A percentile compares a stretch with the other conserved stretches of the same genome.
Evolutionary conservation across 495 filamentous ascomycete species (phyloP).

Genomic region (Aspergillus baeticus): DNA sequence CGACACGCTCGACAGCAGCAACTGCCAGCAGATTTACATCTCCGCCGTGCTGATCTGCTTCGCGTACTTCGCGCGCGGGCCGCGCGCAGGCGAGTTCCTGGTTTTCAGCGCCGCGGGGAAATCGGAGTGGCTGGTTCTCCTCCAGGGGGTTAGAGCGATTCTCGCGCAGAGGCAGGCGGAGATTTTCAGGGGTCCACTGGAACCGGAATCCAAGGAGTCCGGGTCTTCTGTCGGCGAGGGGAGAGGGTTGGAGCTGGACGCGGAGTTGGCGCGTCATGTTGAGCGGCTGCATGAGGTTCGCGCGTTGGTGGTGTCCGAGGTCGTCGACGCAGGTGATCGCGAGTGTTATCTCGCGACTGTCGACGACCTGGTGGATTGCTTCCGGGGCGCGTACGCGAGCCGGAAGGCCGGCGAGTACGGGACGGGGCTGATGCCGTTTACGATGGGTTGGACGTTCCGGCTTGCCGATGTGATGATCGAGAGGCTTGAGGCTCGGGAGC

Average conservation of each 20-base stretch:
- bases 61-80: constrained; percentile 46
- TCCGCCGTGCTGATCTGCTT: constrained; percentile 45
- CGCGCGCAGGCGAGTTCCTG: constrained; percentile 37
- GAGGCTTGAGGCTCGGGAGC: constrained; percentile 33
- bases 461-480: constrained; percentile 30
- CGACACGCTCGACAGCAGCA: constrained; percentile 30
- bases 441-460: constrained; percentile 40
- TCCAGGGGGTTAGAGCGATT: constrained; percentile 42
- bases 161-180: constrained; percentile 18
- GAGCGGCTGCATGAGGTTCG: constrained; percentile 16
- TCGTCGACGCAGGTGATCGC: not conserved
- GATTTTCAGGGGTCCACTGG: constrained; percentile 33
- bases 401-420: constrained; percentile 13
- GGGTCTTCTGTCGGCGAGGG: not conserved
- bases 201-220: not conserved
- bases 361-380: constrained; percentile 17
- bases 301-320: constrained; percentile 15
- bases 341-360: constrained; percentile 16
- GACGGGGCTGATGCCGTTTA: constrained; percentile 22
- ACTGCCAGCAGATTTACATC: constrained; percentile 47
- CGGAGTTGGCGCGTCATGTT: constrained; percentile 21
- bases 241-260: not conserved
- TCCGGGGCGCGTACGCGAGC: constrained; percentile 23
- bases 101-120: constrained; percentile 40
- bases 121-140: constrained; percentile 44